Conservation (phyloP, 169 alveolate species). For the Plasmodium chabaudi region DNA sequence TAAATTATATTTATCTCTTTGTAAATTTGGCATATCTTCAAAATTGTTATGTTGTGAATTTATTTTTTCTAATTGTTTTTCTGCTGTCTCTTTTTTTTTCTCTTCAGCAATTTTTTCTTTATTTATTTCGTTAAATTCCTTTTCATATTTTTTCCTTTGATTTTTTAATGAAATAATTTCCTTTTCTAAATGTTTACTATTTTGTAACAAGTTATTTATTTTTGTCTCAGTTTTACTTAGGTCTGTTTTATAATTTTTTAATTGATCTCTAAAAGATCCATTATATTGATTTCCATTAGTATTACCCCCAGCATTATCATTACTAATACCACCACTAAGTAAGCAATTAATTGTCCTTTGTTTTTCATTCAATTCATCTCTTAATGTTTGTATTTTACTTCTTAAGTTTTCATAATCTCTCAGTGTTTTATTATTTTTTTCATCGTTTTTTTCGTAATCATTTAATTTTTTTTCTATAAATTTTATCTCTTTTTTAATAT, state of each 20-base stretch:
- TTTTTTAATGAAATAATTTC: slow-evolving; percentile 70
- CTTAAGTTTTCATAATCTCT: slow-evolving; percentile 35
- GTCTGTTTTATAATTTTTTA: slow-evolving; percentile 68
- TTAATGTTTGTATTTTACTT: slow-evolving; percentile 36
- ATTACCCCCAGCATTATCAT: neutral
- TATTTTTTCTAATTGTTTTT: slow-evolving; percentile 74
- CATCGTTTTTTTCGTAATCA: slow-evolving; percentile 81
- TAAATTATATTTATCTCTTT: slow-evolving; percentile 70
- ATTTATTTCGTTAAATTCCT: slow-evolving; percentile 73
- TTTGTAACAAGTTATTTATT: slow-evolving; percentile 67
- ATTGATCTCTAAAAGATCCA: slow-evolving; percentile 81
- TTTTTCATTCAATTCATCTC: slow-evolving; percentile 60
- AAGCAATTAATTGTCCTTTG: slow-evolving; percentile 53
- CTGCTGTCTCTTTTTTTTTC: slow-evolving; percentile 74
- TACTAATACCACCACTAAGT: slow-evolving; percentile 47
- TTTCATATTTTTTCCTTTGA: slow-evolving; percentile 76
- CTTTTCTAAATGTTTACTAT: slow-evolving; percentile 71
- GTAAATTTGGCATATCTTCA: slow-evolving; percentile 52
- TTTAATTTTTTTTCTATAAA: slow-evolving; percentile 74
- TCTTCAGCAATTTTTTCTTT: slow-evolving; percentile 78
- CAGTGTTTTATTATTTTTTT: slow-evolving; percentile 62
- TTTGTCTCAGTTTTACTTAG: slow-evolving; percentile 67
- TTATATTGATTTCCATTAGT: slow-evolving; percentile 29
- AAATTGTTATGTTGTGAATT: slow-evolving; percentile 53
- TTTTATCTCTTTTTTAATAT: slow-evolving; percentile 80